A percentile compares a stretch with the other conserved stretches of the same genome.
These are phyloP conservation scores for Gastrolobium villosum DNA, from an alignment of 306 rosid species.

Conservation along the genomic window DNA sequence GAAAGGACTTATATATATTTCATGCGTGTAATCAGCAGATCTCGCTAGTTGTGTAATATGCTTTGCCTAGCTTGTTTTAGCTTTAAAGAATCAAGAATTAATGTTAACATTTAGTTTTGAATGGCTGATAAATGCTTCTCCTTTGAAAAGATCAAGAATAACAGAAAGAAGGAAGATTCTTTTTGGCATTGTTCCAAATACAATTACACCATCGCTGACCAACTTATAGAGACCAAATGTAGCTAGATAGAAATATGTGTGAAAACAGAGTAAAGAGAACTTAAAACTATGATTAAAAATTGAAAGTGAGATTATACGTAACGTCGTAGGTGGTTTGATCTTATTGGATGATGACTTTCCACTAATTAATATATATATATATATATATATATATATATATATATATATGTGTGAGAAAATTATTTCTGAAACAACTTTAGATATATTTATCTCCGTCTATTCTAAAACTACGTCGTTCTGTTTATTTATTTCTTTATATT, in stretches of 20 bases:
- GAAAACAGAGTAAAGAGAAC: not conserved
- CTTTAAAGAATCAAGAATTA: conserved; percentile 1
- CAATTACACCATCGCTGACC: conserved; percentile 26
- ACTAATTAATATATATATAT: too few relatives aligned
- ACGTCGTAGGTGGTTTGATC: not conserved
- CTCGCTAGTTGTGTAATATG: not conserved
- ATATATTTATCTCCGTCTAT: too few relatives aligned
- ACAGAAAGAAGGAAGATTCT: conserved; percentile 28
- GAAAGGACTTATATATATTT: not conserved
- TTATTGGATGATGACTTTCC: not conserved
- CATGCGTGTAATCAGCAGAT: not conserved
- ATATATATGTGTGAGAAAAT: too few relatives aligned
- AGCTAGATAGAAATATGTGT: not conserved
- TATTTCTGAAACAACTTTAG: too few relatives aligned
- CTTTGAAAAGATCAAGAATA: conserved; percentile 5
- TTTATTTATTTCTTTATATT: too few relatives aligned
- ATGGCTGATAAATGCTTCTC: not conserved
- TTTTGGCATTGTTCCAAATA: conserved; percentile 6
- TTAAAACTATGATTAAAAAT: not conserved
- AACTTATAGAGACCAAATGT: not conserved
- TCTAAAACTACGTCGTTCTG: too few relatives aligned
- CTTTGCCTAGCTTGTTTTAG: too few relatives aligned
- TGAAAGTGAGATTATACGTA: conserved; percentile 5
- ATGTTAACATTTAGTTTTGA: conserved; percentile 8
- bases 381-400: too few relatives aligned